These are phyloP conservation scores for Acer yangbiense DNA, from an alignment of 345 rosid species.

Conservation along the genomic window DNA sequence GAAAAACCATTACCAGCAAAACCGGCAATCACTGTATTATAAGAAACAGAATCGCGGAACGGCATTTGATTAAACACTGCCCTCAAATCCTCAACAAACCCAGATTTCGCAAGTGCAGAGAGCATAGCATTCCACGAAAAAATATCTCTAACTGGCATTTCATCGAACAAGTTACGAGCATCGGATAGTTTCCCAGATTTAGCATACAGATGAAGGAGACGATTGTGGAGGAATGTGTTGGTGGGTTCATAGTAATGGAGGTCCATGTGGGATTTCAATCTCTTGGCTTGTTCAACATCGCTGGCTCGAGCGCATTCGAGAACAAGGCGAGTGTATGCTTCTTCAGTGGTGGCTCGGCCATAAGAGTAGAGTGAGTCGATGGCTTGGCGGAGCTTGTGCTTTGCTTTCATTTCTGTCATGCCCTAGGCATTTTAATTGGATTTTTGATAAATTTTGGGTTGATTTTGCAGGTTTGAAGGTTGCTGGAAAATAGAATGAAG, in stretches of 20 bases:
- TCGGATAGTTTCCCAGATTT: constrained; percentile 33
- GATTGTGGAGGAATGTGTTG: constrained; percentile 51
- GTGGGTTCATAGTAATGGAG: constrained; percentile 35
- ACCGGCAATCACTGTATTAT: constrained; percentile 53
- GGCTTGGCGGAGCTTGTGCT: constrained; percentile 44
- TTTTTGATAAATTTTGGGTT: too few species aligned
- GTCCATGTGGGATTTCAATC: constrained; percentile 58
- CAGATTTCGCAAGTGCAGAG: constrained; percentile 41
- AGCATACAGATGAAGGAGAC: constrained; percentile 51
- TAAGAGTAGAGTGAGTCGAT: constrained; percentile 37
- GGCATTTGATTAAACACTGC: constrained; percentile 46
- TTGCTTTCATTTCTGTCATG: constrained; percentile 30
- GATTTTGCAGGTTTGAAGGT: too few species aligned
- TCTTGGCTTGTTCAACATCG: constrained; percentile 50
- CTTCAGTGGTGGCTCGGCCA: constrained; percentile 34
- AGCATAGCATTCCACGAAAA: constrained; percentile 66
- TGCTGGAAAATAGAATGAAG: too few species aligned
- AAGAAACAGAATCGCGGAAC: constrained; percentile 51
- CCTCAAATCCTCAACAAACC: constrained; percentile 40
- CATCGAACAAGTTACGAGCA: constrained; percentile 55
- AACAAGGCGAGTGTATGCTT: constrained; percentile 49
- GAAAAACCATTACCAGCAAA: constrained; percentile 40
- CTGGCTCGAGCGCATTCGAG: constrained; percentile 48
- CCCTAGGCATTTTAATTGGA: too few species aligned
- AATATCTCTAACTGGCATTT: constrained; percentile 51